These are phyloP conservation scores for Linaria vulgaris DNA, from an alignment of 257 asterid species.

Conservation along the genomic window DNA sequence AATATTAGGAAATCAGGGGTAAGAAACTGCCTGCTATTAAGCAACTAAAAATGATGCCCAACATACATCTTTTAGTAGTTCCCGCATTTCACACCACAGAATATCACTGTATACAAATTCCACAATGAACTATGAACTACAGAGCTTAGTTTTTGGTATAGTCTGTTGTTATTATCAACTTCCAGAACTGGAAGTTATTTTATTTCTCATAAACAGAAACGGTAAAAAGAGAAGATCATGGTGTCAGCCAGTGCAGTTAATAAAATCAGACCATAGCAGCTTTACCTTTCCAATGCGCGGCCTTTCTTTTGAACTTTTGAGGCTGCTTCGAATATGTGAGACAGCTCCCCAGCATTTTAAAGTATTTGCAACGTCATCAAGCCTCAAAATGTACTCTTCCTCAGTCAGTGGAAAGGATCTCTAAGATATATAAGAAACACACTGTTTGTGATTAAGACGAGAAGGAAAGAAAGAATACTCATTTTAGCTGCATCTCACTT, in stretches of 20 bases:
- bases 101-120: neutral
- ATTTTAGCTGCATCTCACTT: neutral
- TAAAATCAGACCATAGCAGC: constrained; percentile 1
- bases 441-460: constrained; percentile 28
- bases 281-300: constrained; percentile 92
- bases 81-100: neutral
- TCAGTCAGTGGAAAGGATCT: constrained; percentile 90
- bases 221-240: neutral
- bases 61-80: neutral
- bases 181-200: neutral
- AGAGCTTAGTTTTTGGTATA: neutral
- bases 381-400: constrained; percentile 93
- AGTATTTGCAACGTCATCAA: constrained; percentile 87
- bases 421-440: constrained; percentile 38
- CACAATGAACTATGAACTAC: neutral
- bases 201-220: neutral
- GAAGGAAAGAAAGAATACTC: constrained; percentile 18
- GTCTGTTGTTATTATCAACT: constrained; percentile 1
- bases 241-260: constrained; percentile 3
- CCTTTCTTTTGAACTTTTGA: constrained; percentile 79
- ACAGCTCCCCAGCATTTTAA: constrained; percentile 99
- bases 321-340: constrained; percentile 83
- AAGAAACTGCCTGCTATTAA: no score
- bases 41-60: neutral
- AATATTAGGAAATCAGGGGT: no score